phyloP scores from a whole-genome alignment of 202 grass and related monocot genomes.

The Zoysia matrella region DNA sequence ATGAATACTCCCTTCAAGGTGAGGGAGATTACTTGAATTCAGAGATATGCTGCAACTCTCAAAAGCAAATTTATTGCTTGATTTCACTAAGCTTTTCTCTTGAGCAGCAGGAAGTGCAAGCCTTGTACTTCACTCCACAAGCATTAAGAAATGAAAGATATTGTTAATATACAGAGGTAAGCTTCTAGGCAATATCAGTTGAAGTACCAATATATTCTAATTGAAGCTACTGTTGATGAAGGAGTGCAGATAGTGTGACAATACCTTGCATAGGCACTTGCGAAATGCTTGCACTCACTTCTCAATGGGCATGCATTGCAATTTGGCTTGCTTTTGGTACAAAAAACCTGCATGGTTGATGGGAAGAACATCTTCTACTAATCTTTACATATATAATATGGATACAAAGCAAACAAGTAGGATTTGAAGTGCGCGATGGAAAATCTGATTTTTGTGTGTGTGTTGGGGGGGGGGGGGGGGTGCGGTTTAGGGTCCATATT shows the following conservation, averaged over 20 bases:
- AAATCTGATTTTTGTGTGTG: neutral
- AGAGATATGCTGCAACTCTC: constrained; percentile 43
- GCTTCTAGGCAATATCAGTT: constrained; percentile 41
- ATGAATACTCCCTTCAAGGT: constrained; percentile 50
- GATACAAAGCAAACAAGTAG: constrained; percentile 2
- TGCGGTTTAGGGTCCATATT: neutral
- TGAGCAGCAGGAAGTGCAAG: constrained; percentile 73
- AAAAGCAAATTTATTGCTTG: constrained; percentile 48
- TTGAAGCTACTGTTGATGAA: constrained; percentile 23
- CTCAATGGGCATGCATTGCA: constrained; percentile 96
- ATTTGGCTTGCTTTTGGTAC: constrained; percentile 96
- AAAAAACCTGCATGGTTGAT: constrained; percentile 78
- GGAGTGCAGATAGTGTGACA: constrained; percentile 28
- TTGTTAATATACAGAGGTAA: constrained; percentile 30
- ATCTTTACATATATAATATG: neutral
- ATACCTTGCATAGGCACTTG: constrained; percentile 98
- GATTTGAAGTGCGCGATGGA: neutral
- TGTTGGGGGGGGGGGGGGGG: no score
- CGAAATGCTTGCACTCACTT: constrained; percentile 92
- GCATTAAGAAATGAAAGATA: constrained; percentile 35
- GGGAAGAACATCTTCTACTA: constrained; percentile 4
- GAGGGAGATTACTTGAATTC: constrained; percentile 31
- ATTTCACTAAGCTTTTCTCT: constrained; percentile 57
- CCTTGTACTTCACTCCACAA: constrained; percentile 57
- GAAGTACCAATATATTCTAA: neutral